Evolutionary conservation across 176 grass and related monocot genomes (phyloP).

Genomic region (Bonia amplexicaulis): DNA sequence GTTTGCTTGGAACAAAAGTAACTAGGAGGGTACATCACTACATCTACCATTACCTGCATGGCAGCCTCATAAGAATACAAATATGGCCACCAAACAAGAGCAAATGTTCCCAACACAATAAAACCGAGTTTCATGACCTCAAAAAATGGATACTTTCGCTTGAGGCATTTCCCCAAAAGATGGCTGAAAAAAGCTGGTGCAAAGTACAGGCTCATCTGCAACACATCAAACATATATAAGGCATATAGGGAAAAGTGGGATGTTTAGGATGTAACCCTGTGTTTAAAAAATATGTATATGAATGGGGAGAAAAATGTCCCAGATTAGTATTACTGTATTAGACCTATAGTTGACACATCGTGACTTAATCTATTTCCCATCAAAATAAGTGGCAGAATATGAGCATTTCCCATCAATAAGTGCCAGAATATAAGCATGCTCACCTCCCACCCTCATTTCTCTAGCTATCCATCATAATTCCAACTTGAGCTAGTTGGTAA

Average conservation of each 20-base stretch:
- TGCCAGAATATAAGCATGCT: not conserved
- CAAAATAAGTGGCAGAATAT: not conserved
- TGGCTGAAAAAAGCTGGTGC: conserved; percentile 89
- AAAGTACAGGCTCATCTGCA: conserved; percentile 96
- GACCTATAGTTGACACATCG: not conserved
- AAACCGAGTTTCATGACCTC: conserved; percentile 68
- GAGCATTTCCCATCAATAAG: not conserved
- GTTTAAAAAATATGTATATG: not conserved
- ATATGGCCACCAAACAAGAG: conserved; percentile 90
- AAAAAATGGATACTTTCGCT: conserved; percentile 54
- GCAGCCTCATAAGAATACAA: conserved; percentile 65
- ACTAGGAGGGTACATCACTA: not conserved
- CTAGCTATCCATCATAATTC: not conserved
- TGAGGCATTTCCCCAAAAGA: conserved; percentile 85
- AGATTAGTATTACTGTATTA: not conserved
- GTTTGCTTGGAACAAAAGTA: not conserved
- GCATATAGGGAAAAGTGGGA: not conserved
- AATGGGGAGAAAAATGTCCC: not conserved
- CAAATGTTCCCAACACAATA: conserved; percentile 78
- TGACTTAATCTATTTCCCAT: conserved; percentile 7
- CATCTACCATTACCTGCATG: conserved; percentile 48
- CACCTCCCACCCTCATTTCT: not conserved
- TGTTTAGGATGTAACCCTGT: not conserved
- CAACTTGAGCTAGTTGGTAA: not conserved
- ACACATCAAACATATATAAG: conserved; percentile 17